A percentile compares a stretch with the other conserved stretches of the same genome.
phyloP scores from a whole-genome alignment of 2,329 filamentous ascomycete species.

The Fusarium solani-melongenae region DNA sequence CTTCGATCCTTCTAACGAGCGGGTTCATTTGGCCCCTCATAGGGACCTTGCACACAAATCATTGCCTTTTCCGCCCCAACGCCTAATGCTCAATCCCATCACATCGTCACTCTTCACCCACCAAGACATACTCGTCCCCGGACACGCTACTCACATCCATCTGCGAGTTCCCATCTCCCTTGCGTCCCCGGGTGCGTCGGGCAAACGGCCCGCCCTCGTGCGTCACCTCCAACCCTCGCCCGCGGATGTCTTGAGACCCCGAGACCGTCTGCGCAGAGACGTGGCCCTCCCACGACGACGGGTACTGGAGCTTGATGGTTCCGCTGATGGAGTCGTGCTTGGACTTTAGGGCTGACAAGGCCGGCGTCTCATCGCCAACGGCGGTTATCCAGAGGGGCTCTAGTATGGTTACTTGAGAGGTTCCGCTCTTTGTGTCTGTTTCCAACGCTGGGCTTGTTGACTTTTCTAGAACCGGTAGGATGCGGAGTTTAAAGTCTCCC shows the following conservation, averaged over 20 bases:
- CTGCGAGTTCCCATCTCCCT: slow-evolving; percentile 53
- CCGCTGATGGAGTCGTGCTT: slow-evolving; percentile 60
- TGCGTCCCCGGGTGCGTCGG: slow-evolving; percentile 50
- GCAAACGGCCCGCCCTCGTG: slow-evolving; percentile 46
- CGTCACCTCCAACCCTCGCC: slow-evolving; percentile 56
- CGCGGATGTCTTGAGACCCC: slow-evolving; percentile 53
- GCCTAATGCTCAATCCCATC: background rate
- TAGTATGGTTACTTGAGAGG: slow-evolving; percentile 51
- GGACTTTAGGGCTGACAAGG: slow-evolving; percentile 52
- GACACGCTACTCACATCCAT: slow-evolving; percentile 48
- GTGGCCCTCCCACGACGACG: slow-evolving; percentile 61
- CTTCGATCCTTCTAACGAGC: slow-evolving; percentile 18
- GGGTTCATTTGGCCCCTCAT: background rate
- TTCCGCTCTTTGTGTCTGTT: slow-evolving; percentile 59
- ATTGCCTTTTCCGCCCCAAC: slow-evolving; percentile 5
- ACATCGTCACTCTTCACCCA: slow-evolving; percentile 13
- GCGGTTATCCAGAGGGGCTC: slow-evolving; percentile 56
- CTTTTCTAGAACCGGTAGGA: slow-evolving; percentile 57
- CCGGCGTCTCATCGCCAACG: slow-evolving; percentile 16
- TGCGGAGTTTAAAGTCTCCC: slow-evolving; percentile 52
- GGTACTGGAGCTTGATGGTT: slow-evolving; percentile 56
- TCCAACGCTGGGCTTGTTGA: slow-evolving; percentile 46
- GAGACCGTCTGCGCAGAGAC: slow-evolving; percentile 54
- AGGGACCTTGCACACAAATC: background rate
- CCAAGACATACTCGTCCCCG: slow-evolving; percentile 45